Percentiles rank a stretch among this genome's conserved stretches.
These are phyloP conservation scores for Populus hybrid DNA, from an alignment of 441 rosid species.

Conservation along the genomic window DNA sequence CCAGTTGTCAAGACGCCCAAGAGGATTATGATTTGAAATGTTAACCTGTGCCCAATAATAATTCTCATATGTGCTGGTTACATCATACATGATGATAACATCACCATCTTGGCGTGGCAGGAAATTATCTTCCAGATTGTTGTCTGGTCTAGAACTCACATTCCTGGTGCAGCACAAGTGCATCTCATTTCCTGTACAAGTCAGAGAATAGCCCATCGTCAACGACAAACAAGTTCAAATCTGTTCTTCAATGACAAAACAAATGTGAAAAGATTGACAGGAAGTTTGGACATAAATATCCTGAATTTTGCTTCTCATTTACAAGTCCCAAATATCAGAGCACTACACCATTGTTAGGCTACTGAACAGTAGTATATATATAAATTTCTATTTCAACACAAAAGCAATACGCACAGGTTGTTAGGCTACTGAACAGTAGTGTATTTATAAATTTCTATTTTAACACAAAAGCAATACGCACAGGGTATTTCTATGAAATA, in stretches of 20 bases:
- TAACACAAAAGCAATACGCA: neutral
- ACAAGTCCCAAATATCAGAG: neutral
- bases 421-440: neutral
- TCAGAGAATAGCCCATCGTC: neutral
- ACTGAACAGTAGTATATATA: too few species aligned
- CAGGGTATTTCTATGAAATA: neutral
- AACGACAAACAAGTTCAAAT: neutral
- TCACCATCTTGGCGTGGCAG: slow-evolving; percentile 68
- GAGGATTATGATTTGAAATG: slow-evolving; percentile 65
- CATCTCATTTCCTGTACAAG: slow-evolving; percentile 51
- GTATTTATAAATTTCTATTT: too few species aligned
- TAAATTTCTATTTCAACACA: too few species aligned
- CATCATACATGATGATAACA: slow-evolving; percentile 89
- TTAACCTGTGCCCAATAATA: slow-evolving; percentile 72
- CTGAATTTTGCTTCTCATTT: neutral
- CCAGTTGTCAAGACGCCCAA: slow-evolving; percentile 91
- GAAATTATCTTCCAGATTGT: slow-evolving; percentile 35
- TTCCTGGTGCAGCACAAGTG: slow-evolving; percentile 59
- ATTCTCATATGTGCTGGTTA: slow-evolving; percentile 44
- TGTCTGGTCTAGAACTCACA: slow-evolving; percentile 28
- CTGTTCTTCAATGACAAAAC: neutral
- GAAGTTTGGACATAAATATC: neutral
- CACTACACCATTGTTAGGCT: neutral
- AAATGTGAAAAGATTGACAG: neutral
- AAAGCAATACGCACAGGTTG: neutral